Conservation (phyloP, 495 filamentous ascomycete species). For the Astrocystis sublimbata region DNA sequence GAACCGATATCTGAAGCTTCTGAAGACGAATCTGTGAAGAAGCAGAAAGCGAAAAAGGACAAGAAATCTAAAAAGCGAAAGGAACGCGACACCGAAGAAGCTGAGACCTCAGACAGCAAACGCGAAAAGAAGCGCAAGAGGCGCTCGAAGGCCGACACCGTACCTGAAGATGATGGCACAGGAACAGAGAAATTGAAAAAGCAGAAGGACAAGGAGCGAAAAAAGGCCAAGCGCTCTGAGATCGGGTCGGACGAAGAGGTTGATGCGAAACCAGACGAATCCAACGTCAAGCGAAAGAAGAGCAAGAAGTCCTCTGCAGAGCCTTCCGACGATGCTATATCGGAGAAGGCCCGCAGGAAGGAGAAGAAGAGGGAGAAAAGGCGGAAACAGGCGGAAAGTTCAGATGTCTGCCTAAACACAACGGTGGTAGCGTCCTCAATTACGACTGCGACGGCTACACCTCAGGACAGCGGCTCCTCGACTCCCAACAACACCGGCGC, state of each 20-base stretch:
- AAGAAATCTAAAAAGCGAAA: constrained; percentile 48
- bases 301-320: constrained; percentile 29
- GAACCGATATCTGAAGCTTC: constrained; percentile 13
- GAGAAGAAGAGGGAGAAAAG: constrained; percentile 53
- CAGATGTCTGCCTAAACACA: constrained; percentile 26
- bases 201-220: constrained; percentile 38
- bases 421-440: constrained; percentile 26
- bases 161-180: constrained; percentile 21
- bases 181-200: constrained; percentile 35
- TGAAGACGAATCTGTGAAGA: neutral
- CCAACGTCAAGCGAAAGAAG: constrained; percentile 28
- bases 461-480: constrained; percentile 27
- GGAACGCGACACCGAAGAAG: constrained; percentile 32
- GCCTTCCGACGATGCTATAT: constrained; percentile 21
- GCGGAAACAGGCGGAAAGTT: constrained; percentile 27
- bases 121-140: constrained; percentile 44
- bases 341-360: constrained; percentile 43
- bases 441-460: constrained; percentile 25
- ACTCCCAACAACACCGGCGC: constrained; percentile 29
- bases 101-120: constrained; percentile 25
- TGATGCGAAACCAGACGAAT: constrained; percentile 21
- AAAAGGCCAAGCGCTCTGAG: constrained; percentile 17
- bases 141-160: constrained; percentile 31
- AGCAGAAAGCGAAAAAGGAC: constrained; percentile 27
- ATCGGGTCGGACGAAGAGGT: constrained; percentile 33